Evolutionary conservation across 2,329 filamentous ascomycete species (phyloP), one percentile per base, ranked within the genome.

Genomic region (Epichloe uncinata): DNA sequence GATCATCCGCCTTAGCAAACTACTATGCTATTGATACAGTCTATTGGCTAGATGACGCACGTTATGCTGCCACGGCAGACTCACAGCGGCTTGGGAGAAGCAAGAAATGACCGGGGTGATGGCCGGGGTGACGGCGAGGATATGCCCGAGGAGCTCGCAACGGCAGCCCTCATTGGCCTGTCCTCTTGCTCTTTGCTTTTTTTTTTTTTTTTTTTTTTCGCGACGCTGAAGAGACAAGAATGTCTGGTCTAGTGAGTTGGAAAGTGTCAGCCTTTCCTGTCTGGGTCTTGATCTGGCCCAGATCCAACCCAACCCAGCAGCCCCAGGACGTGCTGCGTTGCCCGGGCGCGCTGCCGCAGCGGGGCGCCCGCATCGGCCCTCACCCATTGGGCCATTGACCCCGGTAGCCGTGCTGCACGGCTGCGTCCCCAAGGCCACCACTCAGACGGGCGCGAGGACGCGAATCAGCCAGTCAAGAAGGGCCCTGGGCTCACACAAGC

Each of bases 401-500:
- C 22, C 40, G 37, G 45, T 36, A 49, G 43, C 37, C 45, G 30
- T 36, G 42, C 50, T 47, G 37, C 35, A 47, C 43, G 38, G 47
- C 47, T 47, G 34, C 45, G 26, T 35, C 43, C 43, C 36, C 26
- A 30, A 30, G 26, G 13, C 13, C 44, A 48, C 46, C 46, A 22
- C 36, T 18, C 16, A 42, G 46, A 22, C 38, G 15, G 8, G 22
- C 20, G 30, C 26, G 9, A 42, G 46, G 15, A n/a, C n/a, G 26
- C 30, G 8, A 2, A 26, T 26, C 5, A 30, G 26, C 26, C 42
- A 45, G 16, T 45, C 42, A 45, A 30, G 36, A 18, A 16, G 12
- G 34, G 20, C 34, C 41, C 16, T 12, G 16, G 42, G 33, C 42
- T 40, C 48, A n/a, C 50, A 48, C 49, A 46, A 54, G 52, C 53